Conservation (phyloP, 371 early-diverging fungal species). For the Zychaea mexicana region DNA sequence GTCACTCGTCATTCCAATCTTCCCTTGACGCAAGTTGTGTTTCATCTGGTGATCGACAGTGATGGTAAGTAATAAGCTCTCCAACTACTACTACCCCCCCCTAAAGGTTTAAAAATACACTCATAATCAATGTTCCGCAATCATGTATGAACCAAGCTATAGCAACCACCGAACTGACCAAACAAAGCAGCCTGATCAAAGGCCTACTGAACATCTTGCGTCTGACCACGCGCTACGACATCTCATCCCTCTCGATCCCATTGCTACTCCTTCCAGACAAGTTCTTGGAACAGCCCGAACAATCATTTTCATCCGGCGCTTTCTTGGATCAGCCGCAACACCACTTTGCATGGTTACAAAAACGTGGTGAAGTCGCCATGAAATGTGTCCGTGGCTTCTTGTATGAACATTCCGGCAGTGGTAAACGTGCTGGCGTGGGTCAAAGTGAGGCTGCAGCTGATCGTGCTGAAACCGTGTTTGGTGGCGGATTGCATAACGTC, state of each 20-base stretch:
- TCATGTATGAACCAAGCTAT: slow-evolving; percentile 27
- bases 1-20: slow-evolving; percentile 80
- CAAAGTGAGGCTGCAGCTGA: slow-evolving; percentile 10
- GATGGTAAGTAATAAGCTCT: slow-evolving; percentile 38
- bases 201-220: slow-evolving; percentile 71
- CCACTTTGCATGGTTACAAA: slow-evolving; percentile 36
- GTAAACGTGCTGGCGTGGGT: slow-evolving; percentile 35
- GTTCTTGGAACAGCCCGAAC: slow-evolving; percentile 44
- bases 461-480: slow-evolving; percentile 36
- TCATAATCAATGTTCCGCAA: neutral
- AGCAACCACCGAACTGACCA: slow-evolving; percentile 41
- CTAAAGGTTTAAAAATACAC: too few relatives aligned
- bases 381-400: slow-evolving; percentile 67
- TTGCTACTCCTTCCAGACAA: slow-evolving; percentile 64
- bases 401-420: slow-evolving; percentile 54
- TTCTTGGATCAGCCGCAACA: slow-evolving; percentile 24
- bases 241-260: slow-evolving; percentile 68
- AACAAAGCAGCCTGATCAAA: slow-evolving; percentile 53
- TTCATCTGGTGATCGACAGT: slow-evolving; percentile 66
- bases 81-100: neutral
- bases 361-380: slow-evolving; percentile 61
- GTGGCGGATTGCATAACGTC: slow-evolving; percentile 39
- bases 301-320: slow-evolving; percentile 9
- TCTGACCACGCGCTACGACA: slow-evolving; percentile 67
- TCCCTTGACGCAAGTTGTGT: slow-evolving; percentile 73